Percentiles rank a stretch among this genome's conserved stretches.
Conservation (phyloP, 169 alveolate genomes). For the Ichthyophthirius multifiliis region DNA sequence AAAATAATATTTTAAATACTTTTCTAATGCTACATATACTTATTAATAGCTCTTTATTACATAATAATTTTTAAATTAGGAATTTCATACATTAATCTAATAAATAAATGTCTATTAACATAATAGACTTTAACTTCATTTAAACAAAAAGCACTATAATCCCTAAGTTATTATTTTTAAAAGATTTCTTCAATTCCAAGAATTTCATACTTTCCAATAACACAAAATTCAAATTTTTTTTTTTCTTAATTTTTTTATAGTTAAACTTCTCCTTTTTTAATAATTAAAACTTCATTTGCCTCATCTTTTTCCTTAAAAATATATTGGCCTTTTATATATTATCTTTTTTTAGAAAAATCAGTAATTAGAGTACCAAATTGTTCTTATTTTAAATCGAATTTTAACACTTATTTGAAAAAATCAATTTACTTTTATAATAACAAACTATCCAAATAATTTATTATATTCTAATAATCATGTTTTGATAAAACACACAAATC, state of each 20-base stretch:
- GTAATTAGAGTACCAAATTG: neutral
- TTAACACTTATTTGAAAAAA: neutral
- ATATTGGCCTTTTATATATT: neutral
- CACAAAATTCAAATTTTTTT: neutral
- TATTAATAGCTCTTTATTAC: slow-evolving; percentile 1
- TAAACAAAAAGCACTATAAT: neutral
- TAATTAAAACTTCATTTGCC: neutral
- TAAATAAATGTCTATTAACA: neutral
- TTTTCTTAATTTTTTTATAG: neutral
- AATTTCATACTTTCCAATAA: neutral
- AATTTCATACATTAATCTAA: neutral
- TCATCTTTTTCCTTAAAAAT: neutral
- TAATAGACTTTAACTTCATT: neutral
- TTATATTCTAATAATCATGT: neutral
- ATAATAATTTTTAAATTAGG: neutral
- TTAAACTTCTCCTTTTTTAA: neutral
- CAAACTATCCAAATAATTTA: neutral
- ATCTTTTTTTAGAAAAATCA: neutral
- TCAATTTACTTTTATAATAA: neutral
- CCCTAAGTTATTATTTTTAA: neutral
- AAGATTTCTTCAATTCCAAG: neutral
- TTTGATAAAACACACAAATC: neutral
- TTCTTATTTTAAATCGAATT: neutral
- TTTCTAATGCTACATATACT: too few species aligned
- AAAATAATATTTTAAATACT: too few species aligned